phyloP scores from a whole-genome alignment of 2,329 filamentous ascomycete species.

The Xylariaceae sp. region DNA sequence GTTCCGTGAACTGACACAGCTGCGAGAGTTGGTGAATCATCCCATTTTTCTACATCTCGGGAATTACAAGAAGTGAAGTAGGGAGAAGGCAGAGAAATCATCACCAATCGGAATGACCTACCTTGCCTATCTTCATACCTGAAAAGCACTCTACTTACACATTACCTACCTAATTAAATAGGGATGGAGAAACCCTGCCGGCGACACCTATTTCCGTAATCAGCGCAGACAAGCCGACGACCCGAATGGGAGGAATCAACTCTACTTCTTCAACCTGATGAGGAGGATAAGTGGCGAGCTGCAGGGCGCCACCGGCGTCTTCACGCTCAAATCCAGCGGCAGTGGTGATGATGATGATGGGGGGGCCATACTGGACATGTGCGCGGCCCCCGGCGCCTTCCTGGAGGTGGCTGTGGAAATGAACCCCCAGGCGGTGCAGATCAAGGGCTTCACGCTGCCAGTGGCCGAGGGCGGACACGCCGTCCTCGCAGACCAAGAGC shows the following conservation, averaged over 20 bases:
- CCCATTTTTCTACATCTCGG: background rate
- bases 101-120: too few relatives aligned
- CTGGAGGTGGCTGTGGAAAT: slow-evolving; percentile 33
- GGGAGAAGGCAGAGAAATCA: too few relatives aligned
- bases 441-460: slow-evolving; percentile 39
- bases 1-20: slow-evolving; percentile 1
- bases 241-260: slow-evolving; percentile 14
- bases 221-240: slow-evolving; percentile 36
- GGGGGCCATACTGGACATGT: slow-evolving; percentile 46
- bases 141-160: slow-evolving; percentile 30
- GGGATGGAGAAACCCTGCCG: slow-evolving; percentile 36
- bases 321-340: slow-evolving; percentile 20
- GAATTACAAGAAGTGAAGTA: background rate
- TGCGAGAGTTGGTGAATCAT: slow-evolving; percentile 4
- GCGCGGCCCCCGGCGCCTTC: slow-evolving; percentile 53
- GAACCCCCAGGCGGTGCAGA: slow-evolving; percentile 27
- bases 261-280: slow-evolving; percentile 40
- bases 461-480: slow-evolving; percentile 36
- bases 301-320: slow-evolving; percentile 29
- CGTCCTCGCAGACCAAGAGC: too few relatives aligned
- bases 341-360: too few relatives aligned
- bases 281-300: slow-evolving; percentile 38
- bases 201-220: slow-evolving; percentile 38
- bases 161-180: background rate
- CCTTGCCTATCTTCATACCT: background rate